Percentiles rank a stretch among this genome's conserved stretches.
phyloP scores from a whole-genome alignment of 495 filamentous ascomycete species.

The Tuber melanosporum region DNA sequence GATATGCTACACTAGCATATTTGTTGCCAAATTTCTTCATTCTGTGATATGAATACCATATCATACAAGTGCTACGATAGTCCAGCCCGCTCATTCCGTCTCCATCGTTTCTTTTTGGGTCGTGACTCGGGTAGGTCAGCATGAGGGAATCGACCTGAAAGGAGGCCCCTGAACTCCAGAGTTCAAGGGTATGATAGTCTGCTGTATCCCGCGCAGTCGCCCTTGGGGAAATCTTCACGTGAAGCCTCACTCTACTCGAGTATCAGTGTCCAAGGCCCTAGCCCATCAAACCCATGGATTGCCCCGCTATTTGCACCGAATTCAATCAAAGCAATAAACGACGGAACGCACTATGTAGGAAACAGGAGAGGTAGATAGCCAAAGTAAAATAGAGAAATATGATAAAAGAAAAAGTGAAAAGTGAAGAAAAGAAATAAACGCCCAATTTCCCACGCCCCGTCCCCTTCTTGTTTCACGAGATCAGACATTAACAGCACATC shows the following conservation, averaged over 20 bases:
- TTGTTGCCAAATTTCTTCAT: not conserved
- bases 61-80: not conserved
- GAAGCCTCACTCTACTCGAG: not conserved
- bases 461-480: constrained; percentile 15
- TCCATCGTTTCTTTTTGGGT: not conserved
- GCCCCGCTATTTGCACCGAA: not conserved
- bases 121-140: not conserved
- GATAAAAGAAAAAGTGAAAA: constrained; percentile 9
- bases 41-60: too few relatives aligned
- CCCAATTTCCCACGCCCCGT: constrained; percentile 24
- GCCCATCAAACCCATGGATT: not conserved
- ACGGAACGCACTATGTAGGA: not conserved
- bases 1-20: not conserved
- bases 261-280: not conserved
- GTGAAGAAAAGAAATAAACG: constrained; percentile 15
- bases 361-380: constrained; percentile 5
- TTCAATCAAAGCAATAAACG: not conserved
- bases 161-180: not conserved
- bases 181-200: not conserved
- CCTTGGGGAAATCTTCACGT: not conserved
- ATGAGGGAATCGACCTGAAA: not conserved
- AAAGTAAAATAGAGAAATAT: constrained; percentile 6
- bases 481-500: constrained; percentile 16
- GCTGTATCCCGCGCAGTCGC: not conserved
- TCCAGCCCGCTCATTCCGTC: not conserved